Conservation (phyloP, 371 early-diverging fungal species). For the Zychaea mexicana region DNA sequence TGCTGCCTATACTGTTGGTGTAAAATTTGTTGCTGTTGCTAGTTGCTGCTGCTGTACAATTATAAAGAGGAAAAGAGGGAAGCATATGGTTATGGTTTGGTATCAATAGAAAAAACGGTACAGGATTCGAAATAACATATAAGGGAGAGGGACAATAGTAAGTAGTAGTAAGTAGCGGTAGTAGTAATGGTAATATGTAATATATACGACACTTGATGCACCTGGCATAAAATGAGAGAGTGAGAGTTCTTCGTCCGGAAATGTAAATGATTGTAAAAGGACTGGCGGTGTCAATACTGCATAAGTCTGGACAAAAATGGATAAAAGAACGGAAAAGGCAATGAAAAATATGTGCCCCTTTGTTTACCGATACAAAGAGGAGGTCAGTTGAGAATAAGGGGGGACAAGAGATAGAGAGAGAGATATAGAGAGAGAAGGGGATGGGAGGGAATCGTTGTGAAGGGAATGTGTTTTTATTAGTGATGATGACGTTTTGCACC, state of each 20-base stretch:
- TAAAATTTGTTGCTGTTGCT: neutral
- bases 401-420: neutral
- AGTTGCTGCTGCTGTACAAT: slow-evolving; percentile 7
- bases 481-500: slow-evolving; percentile 11
- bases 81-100: neutral
- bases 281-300: slow-evolving; percentile 22
- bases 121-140: no score
- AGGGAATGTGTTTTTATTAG: neutral
- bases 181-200: neutral
- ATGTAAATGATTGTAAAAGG: neutral
- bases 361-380: slow-evolving; percentile 3
- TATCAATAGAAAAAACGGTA: neutral
- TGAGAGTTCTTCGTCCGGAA: neutral
- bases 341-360: slow-evolving; percentile 19
- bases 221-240: slow-evolving; percentile 14
- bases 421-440: slow-evolving; percentile 3
- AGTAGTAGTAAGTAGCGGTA: no score
- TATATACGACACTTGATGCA: slow-evolving; percentile 14
- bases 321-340: slow-evolving; percentile 23
- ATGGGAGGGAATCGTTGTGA: neutral
- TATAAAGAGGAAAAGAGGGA: slow-evolving; percentile 1
- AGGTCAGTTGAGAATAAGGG: neutral
- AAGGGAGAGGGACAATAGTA: no score
- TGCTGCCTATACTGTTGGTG: slow-evolving; percentile 2
- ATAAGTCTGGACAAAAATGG: slow-evolving; percentile 21